phyloP scores from a whole-genome alignment of 192 early-diverging fungal species.

The Anaeromyces robustus region DNA sequence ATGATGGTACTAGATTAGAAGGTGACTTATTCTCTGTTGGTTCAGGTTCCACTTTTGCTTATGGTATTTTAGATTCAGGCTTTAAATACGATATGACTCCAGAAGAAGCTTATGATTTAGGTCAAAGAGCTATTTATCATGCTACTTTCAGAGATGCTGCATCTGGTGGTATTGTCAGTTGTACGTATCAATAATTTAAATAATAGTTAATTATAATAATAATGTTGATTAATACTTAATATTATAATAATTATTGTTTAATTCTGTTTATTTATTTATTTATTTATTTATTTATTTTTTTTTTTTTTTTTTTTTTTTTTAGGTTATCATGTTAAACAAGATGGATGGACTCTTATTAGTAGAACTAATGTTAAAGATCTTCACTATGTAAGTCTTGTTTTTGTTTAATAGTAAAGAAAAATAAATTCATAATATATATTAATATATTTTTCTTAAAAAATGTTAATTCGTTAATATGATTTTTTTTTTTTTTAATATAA shows the following conservation, averaged over 20 bases:
- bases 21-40: conserved; percentile 91
- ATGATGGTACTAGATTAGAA: conserved; percentile 76
- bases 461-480: too few relatives aligned
- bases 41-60: conserved; percentile 96
- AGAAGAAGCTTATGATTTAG: conserved; percentile 80
- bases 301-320: neutral
- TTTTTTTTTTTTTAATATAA: too few relatives aligned
- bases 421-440: too few relatives aligned
- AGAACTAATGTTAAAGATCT: conserved; percentile 53
- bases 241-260: too few relatives aligned
- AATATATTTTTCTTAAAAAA: too few relatives aligned
- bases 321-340: conserved; percentile 84
- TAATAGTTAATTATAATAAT: too few relatives aligned
- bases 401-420: too few relatives aligned
- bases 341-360: conserved; percentile 77
- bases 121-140: conserved; percentile 82
- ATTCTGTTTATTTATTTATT: conserved; percentile 6
- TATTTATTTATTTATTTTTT: conserved; percentile 9
- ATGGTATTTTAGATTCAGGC: conserved; percentile 87
- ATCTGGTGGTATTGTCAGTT: conserved; percentile 70
- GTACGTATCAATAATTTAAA: conserved; percentile 27
- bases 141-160: conserved; percentile 88
- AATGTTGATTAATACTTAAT: too few relatives aligned
- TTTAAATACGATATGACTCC: conserved; percentile 67
- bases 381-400: too few relatives aligned